Evolutionary conservation across 371 early-diverging fungal species (phyloP), one percentile per base, ranked within the genome.

Genomic region (Chytridiales sp.): DNA sequence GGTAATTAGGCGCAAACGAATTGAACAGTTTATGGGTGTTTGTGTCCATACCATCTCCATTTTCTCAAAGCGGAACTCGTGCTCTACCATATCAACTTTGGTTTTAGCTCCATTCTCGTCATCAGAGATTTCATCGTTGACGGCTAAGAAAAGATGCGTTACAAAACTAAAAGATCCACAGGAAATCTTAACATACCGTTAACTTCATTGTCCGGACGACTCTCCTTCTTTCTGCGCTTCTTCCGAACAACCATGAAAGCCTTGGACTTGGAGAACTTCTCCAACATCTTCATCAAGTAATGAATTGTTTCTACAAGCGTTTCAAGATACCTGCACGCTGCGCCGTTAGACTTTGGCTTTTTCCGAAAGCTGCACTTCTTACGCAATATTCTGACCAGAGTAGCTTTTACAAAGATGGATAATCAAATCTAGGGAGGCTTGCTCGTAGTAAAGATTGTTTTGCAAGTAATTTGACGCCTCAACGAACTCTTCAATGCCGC

Each of bases 401-500:
- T 79, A 84, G 8, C 52, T 50, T 27, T 70, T 69, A 1, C 80
- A 59, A 21, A 86, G 56, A 3, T 79, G 74, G 21, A 77, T 54
- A 48, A 87, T 70, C 13, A 85, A 38, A 40, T 90, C 88, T 6
- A 88, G 61, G 0, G 80, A 78, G 0, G 79, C 68, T 22, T 84
- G 80, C 32, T 88, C 88, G 52, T 90, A 85, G 53, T 82, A 88
- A 26, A 90, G 56, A 41, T 88, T 88, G 59, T 78, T 79, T 59
- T 86, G 90, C 39, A 88, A 77, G 64, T 81, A 79, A 21, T 80
- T 83, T 4, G 88, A 80, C 0, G 79, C 74, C 6, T 85, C 84
- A 0, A 73, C 70, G 47, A 75, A 78, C 21, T 85, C 82, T 44
- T 79, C 77, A 13, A 77, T 61, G 4, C 67, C 56, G 6, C 82